Evolutionary conservation across 768 basidiomycete species (phyloP).

Genomic region (Tephrocybe sp.): DNA sequence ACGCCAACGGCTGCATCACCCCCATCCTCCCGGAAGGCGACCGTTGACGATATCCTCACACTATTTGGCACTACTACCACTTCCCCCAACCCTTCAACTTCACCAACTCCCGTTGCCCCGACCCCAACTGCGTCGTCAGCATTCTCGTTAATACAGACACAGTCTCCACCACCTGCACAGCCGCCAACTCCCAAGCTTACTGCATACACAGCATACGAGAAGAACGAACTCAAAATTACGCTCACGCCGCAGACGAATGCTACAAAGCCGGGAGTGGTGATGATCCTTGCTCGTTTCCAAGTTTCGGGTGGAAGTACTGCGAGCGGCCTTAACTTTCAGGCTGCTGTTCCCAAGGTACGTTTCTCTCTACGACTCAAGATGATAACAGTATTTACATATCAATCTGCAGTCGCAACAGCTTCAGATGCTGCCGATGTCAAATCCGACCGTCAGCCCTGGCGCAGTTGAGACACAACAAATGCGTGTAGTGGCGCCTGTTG

Average conservation of each 20-base stretch:
- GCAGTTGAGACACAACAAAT: slow-evolving; percentile 92
- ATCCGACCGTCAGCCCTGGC: slow-evolving; percentile 73
- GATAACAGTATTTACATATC: neutral
- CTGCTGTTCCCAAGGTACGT: slow-evolving; percentile 90
- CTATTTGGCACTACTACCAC: slow-evolving; percentile 62
- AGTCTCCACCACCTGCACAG: slow-evolving; percentile 33
- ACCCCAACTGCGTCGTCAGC: slow-evolving; percentile 28
- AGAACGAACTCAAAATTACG: slow-evolving; percentile 86
- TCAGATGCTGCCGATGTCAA: slow-evolving; percentile 98
- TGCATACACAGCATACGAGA: slow-evolving; percentile 87
- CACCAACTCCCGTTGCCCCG: slow-evolving; percentile 11
- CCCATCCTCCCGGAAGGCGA: slow-evolving; percentile 50
- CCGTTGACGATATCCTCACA: slow-evolving; percentile 88
- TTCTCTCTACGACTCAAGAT: slow-evolving; percentile 2
- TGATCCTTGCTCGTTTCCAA: slow-evolving; percentile 89
- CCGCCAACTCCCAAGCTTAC: slow-evolving; percentile 51
- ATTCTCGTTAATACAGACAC: slow-evolving; percentile 37
- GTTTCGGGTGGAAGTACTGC: slow-evolving; percentile 53
- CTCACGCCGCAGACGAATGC: slow-evolving; percentile 85
- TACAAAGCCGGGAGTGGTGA: slow-evolving; percentile 83
- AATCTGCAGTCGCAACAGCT: slow-evolving; percentile 82
- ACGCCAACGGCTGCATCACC: slow-evolving; percentile 38
- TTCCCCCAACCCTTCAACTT: slow-evolving; percentile 20
- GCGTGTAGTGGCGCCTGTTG: slow-evolving; percentile 85
- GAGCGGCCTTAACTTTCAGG: slow-evolving; percentile 86